A percentile compares a stretch with the other conserved stretches of the same genome.
Evolutionary conservation across 176 grass and related monocot genomes (phyloP).

Genomic region (Echinochloa phyllopogon): DNA sequence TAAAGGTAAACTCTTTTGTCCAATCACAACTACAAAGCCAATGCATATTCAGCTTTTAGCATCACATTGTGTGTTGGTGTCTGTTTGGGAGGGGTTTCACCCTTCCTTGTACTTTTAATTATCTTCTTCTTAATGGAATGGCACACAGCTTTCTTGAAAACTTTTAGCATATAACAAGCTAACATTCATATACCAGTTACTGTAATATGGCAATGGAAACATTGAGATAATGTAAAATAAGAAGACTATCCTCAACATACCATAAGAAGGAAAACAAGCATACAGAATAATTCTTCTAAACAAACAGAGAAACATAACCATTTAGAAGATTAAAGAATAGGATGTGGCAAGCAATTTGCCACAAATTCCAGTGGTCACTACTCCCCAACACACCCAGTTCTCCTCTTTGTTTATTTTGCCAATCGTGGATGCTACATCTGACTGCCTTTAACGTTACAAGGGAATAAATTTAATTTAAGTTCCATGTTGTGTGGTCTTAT

Average conservation of each 20-base stretch:
- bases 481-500: not conserved
- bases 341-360: not conserved
- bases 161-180: not conserved
- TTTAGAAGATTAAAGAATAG: slow-evolving; percentile 2
- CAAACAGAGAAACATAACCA: not conserved
- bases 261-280: not conserved
- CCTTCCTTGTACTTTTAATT: too few relatives aligned
- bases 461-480: slow-evolving; percentile 1
- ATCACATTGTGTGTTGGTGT: not conserved
- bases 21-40: slow-evolving; percentile 14
- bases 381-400: not conserved
- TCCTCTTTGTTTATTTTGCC: not conserved
- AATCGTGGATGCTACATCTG: not conserved
- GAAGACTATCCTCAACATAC: not conserved
- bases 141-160: too few relatives aligned
- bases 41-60: not conserved
- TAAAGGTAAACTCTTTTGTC: not conserved
- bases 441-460: not conserved
- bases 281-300: slow-evolving; percentile 26
- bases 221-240: slow-evolving; percentile 7
- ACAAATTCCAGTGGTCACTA: not conserved
- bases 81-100: too few relatives aligned
- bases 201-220: not conserved
- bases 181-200: slow-evolving; percentile 9
- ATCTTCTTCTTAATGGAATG: too few relatives aligned